These are phyloP conservation scores for Oryza coarctata DNA, from an alignment of 176 grass and related monocot genomes.

Conservation along the genomic window DNA sequence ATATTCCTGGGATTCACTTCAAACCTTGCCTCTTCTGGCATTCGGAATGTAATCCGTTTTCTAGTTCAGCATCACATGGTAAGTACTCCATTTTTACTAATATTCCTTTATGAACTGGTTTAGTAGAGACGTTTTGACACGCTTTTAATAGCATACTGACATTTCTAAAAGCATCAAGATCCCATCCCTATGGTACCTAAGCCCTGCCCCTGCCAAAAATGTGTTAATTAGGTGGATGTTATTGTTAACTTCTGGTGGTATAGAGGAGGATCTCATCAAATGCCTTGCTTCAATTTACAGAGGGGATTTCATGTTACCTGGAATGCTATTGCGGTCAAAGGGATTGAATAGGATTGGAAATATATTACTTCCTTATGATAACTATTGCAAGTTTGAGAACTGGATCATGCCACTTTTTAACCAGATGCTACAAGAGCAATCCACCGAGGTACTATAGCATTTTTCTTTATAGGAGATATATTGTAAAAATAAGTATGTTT, in stretches of 20 bases:
- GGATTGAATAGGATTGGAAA: constrained; percentile 94
- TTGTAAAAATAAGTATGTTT: no score
- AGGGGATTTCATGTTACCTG: constrained; percentile 88
- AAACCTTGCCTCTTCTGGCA: constrained; percentile 86
- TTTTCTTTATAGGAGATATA: no score
- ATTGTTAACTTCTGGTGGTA: constrained; percentile 88
- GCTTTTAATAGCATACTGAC: neutral
- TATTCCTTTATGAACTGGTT: neutral
- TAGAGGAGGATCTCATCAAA: constrained; percentile 98
- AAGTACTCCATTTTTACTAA: constrained; percentile 34
- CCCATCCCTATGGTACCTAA: constrained; percentile 8
- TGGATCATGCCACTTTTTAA: constrained; percentile 95
- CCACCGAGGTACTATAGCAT: constrained; percentile 48
- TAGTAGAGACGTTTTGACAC: neutral
- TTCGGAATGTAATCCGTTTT: constrained; percentile 78
- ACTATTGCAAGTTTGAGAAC: constrained; percentile 99
- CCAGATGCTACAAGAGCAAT: constrained; percentile 85
- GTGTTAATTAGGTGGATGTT: constrained; percentile 73
- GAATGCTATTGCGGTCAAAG: constrained; percentile 72
- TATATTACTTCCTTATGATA: constrained; percentile 91
- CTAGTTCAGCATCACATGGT: constrained; percentile 91
- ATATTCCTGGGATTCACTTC: constrained; percentile 98
- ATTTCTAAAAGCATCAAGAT: neutral
- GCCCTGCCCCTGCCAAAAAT: neutral
- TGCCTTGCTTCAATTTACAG: constrained; percentile 80